Conservation (phyloP, 306 rosid genomes). For the Corylus americana region DNA sequence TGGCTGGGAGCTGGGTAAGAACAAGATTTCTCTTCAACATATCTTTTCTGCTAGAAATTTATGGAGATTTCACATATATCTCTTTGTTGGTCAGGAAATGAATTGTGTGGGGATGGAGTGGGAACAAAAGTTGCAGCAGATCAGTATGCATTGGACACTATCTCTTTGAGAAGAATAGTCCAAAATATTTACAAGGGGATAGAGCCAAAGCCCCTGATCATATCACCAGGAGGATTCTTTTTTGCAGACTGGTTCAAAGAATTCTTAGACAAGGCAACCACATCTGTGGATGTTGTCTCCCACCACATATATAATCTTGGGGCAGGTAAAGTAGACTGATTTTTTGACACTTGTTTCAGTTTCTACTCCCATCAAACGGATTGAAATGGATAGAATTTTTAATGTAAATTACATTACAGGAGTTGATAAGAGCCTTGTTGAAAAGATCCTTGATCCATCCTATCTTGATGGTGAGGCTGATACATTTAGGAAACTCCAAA, state of each 20-base stretch:
- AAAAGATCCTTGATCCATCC: conserved; percentile 66
- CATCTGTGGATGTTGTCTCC: conserved; percentile 50
- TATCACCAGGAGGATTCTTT: conserved; percentile 94
- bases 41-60: not conserved
- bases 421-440: conserved; percentile 59
- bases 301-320: conserved; percentile 96
- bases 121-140: conserved; percentile 64
- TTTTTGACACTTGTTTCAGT: not conserved
- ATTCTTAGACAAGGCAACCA: conserved; percentile 47
- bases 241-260: conserved; percentile 71
- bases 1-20: conserved; percentile 97
- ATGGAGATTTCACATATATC: not conserved
- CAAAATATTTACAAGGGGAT: conserved; percentile 42
- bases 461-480: conserved; percentile 56
- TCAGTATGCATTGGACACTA: conserved; percentile 70
- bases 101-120: conserved; percentile 76
- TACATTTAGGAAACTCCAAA: conserved; percentile 59
- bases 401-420: conserved; percentile 42
- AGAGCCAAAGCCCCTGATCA: conserved; percentile 62
- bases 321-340: conserved; percentile 52
- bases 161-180: conserved; percentile 50
- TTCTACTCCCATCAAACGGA: conserved; percentile 5
- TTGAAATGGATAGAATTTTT: conserved; percentile 3
- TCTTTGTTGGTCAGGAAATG: conserved; percentile 59
- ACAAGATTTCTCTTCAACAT: not conserved